Evolutionary conservation across 2,329 filamentous ascomycete species (phyloP), one percentile per base, ranked within the genome.

Genomic region (Mycogone perniciosa): DNA sequence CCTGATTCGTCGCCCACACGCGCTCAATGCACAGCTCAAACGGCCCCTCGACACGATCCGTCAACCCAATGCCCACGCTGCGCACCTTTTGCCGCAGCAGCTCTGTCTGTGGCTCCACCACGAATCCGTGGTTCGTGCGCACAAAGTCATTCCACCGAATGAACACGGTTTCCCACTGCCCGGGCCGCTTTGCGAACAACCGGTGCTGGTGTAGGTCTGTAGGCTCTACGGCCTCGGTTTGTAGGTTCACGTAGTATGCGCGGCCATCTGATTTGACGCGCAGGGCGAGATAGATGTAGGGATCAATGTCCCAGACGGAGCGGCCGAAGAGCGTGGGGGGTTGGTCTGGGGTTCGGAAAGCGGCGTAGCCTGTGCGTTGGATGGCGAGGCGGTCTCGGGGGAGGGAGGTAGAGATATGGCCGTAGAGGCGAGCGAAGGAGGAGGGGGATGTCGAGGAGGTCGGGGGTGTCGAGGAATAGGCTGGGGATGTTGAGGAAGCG

Each of bases 131-230:
- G 64, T 96, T 97, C 10, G 93, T 99, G 56, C 93, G 79, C 53
- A 99, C 92, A 70, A 99, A 97, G 57, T 95, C 89, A 60, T 85
- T 86, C 79, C 91, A 93, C 55, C 86, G 87, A 56, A 99, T 86
- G 43, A 95, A 69, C n/a, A 96, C 80, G 2, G 93, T 96, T 76
- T 99, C 92, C 93, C 93, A 99, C 61, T 91, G 79, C 1, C 90
- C 90, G 0, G 88, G 84, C 7, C 81, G 80, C 62, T 84, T 85
- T 7, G 86, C 79, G 59, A 89, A 95, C 4, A 99, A 71, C 45
- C 93, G 78, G 68, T 99, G 93, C 67, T 99, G 93, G 68, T 97
- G 93, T 56, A 99, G 76, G 67, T 99, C 93, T n/a, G 90, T 92
- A 8, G 89, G 88, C 44, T 96, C 88, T 50, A 99, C 85, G 1